Conservation (phyloP, 2,329 filamentous ascomycete genomes). For the Arthrobotrys iridis region DNA sequence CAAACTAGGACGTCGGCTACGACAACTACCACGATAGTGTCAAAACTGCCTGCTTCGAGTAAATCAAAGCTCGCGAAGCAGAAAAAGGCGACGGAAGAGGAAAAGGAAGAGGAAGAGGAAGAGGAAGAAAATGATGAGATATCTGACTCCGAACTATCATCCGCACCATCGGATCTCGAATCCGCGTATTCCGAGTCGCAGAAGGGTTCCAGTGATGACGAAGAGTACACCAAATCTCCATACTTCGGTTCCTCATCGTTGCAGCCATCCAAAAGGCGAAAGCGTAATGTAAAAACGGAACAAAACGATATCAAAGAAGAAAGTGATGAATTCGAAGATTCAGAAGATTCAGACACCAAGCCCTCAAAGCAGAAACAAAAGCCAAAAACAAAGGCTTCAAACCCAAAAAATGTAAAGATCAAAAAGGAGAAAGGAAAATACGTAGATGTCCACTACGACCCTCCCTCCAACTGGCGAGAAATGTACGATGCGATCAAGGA, state of each 20-base stretch:
- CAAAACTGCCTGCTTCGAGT: constrained; percentile 26
- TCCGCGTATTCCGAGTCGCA: constrained; percentile 33
- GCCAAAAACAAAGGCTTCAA: constrained; percentile 9
- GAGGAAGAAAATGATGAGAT: not conserved
- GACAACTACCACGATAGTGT: constrained; percentile 32
- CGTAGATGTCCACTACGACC: constrained; percentile 58
- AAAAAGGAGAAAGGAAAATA: constrained; percentile 62
- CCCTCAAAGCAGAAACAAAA: constrained; percentile 9
- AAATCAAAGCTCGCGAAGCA: constrained; percentile 9
- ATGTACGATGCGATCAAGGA: constrained; percentile 80
- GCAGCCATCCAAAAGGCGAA: constrained; percentile 43
- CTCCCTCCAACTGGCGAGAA: constrained; percentile 83
- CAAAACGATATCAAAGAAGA: not conserved
- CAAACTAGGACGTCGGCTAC: constrained; percentile 2
- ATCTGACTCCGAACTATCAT: constrained; percentile 44
- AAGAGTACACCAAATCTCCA: constrained; percentile 45
- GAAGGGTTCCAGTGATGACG: constrained; percentile 32
- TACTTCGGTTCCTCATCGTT: constrained; percentile 33
- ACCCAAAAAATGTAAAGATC: constrained; percentile 57
- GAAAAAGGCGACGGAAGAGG: not conserved
- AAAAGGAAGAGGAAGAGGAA: not conserved
- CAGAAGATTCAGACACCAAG: not conserved
- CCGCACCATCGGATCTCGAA: constrained; percentile 50
- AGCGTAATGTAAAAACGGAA: constrained; percentile 14
- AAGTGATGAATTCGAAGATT: not conserved